These are phyloP conservation scores for Wickerhamiella qilinensis DNA, from an alignment of 805 yeast genomes.

Conservation along the genomic window DNA sequence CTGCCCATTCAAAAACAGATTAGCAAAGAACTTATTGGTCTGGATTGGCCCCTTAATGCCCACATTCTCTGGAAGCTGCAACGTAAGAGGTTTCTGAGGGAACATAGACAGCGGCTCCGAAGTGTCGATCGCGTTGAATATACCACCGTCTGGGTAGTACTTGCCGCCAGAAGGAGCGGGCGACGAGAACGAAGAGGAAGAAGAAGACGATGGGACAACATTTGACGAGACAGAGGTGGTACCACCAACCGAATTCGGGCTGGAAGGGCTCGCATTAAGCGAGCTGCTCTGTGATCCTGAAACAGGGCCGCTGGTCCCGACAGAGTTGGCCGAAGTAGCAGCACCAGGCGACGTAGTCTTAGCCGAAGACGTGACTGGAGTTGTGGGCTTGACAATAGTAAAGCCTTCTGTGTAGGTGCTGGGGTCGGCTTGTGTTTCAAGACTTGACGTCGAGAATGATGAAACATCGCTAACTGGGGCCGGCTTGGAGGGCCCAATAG, in stretches of 20 bases:
- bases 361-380: conserved; percentile 3
- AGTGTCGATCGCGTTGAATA: conserved; percentile 35
- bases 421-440: conserved; percentile 20
- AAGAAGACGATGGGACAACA: conserved; percentile 3
- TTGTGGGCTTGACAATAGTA: conserved; percentile 2
- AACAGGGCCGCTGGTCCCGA: conserved; percentile 2
- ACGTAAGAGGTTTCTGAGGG: conserved; percentile 29
- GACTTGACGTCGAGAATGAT: conserved; percentile 18
- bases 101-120: conserved; percentile 32
- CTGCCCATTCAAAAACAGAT: conserved; percentile 42
- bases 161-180: conserved; percentile 12
- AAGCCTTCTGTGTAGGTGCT: conserved; percentile 15
- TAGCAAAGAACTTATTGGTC: conserved; percentile 66
- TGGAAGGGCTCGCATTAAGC: conserved; percentile 6
- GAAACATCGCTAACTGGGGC: conserved; percentile 22
- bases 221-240: conserved; percentile 5
- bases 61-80: conserved; percentile 33
- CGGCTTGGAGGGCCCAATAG: conserved; percentile 17
- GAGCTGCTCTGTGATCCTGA: conserved; percentile 9
- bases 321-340: conserved; percentile 3
- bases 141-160: conserved; percentile 21
- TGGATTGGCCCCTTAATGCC: conserved; percentile 33
- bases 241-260: conserved; percentile 6
- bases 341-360: conserved; percentile 2
- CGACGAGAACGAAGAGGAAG: conserved; percentile 7